Conservation (phyloP, 495 filamentous ascomycete species). For the Penicillium mononematosum region DNA sequence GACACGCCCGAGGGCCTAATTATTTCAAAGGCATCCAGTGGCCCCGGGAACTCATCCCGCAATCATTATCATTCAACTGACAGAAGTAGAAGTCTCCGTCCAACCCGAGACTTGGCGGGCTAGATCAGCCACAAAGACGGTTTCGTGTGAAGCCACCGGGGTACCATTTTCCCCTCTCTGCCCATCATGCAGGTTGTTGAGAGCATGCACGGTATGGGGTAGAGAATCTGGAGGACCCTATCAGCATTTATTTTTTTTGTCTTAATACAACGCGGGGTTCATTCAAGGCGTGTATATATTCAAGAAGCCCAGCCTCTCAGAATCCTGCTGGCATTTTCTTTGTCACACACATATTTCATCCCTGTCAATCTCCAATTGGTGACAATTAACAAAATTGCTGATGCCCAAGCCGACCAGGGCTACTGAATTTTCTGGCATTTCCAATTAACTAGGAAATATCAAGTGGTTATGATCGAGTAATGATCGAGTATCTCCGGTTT, state of each 20-base stretch:
- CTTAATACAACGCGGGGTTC: constrained; percentile 4
- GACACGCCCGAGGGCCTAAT: constrained; percentile 12
- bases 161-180: constrained; percentile 12
- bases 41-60: constrained; percentile 15
- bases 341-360: constrained; percentile 5
- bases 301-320: constrained; percentile 12
- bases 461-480: background rate
- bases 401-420: background rate
- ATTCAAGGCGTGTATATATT: constrained; percentile 5
- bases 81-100: constrained; percentile 18
- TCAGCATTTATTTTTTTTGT: background rate
- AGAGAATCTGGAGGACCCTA: background rate
- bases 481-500: background rate
- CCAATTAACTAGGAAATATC: background rate
- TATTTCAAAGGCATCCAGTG: constrained; percentile 23
- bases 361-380: constrained; percentile 4
- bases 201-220: background rate
- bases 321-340: constrained; percentile 9
- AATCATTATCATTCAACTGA: constrained; percentile 6
- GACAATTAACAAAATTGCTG: background rate
- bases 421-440: background rate
- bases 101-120: constrained; percentile 29
- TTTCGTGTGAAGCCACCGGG: constrained; percentile 21
- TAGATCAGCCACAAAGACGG: constrained; percentile 29
- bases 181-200: background rate